Conservation (phyloP, 2,329 filamentous ascomycete species). For the Pseudogymnoascus sp. region DNA sequence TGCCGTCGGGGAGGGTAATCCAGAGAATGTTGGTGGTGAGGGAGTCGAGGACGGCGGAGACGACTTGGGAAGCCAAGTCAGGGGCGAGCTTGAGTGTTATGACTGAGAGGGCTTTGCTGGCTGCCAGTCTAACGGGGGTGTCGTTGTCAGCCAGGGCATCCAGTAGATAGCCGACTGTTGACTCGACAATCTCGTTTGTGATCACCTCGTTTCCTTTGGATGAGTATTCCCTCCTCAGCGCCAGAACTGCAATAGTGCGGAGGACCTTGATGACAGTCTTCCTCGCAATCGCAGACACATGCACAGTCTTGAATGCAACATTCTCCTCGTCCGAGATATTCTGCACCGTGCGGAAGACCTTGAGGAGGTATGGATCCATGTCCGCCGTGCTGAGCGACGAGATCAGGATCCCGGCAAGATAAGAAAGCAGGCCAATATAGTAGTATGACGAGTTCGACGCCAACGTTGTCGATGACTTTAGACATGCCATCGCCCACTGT, state of each 20-base stretch:
- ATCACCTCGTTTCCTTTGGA: constrained; percentile 14
- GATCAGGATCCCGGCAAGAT: constrained; percentile 65
- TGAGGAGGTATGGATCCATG: constrained; percentile 57
- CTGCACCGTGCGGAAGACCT: constrained; percentile 59
- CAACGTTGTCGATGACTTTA: constrained; percentile 36
- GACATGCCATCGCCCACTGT: constrained; percentile 58
- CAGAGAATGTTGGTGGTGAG: constrained; percentile 52
- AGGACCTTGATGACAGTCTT: constrained; percentile 82
- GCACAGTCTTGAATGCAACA: constrained; percentile 44
- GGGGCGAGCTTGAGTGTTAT: constrained; percentile 71
- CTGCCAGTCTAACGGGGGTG: constrained; percentile 80
- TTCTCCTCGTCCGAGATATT: constrained; percentile 47
- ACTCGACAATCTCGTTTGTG: constrained; percentile 55
- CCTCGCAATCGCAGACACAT: constrained; percentile 68
- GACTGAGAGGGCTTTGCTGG: constrained; percentile 86
- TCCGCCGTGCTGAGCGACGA: constrained; percentile 65
- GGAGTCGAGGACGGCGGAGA: constrained; percentile 75
- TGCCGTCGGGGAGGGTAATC: constrained; percentile 33
- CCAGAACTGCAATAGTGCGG: constrained; percentile 62
- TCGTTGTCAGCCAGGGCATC: constrained; percentile 76
- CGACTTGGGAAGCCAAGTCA: constrained; percentile 77
- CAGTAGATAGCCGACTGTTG: constrained; percentile 72
- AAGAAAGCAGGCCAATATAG: constrained; percentile 70
- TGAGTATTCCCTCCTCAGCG: constrained; percentile 44
- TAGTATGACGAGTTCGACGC: constrained; percentile 54